Evolutionary conservation across 177 flowering plant genomes (phyloP), one percentile per base, ranked within the genome.

Genomic region (Vitis hybrid): DNA sequence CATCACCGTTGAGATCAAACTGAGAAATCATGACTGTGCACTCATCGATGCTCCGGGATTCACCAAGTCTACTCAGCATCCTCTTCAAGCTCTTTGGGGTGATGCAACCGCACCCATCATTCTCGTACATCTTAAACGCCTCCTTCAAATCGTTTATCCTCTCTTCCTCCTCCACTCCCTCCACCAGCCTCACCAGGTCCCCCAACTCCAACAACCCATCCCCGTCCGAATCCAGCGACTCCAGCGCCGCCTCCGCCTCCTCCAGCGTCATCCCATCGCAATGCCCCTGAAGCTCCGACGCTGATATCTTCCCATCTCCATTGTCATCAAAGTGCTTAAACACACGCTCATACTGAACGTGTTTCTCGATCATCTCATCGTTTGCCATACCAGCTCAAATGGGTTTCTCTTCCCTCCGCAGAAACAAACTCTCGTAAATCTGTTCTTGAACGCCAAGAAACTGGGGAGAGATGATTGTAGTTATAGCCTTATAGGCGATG

Each of bases 1-100:
- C 95, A 78, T 88, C 88, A 3, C 91, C 91, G 67, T 88, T 71
- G 50, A 86, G 73, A 83, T 90, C 90, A 67, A 80, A 90, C 1
- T 19, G 61, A 1, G 79, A 49, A 61, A 90, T 90, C 90, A 90
- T 87, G 2, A 22, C 34, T 68, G 54, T 61, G 59, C 95, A 90
- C 51, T 84, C 78, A 1, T 80, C 78, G 1, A 80, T n/a, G 9
- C 68, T 79, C 66, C 14, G 81, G 16, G 73, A 56, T 70, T 82
- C 80, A 0, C 91, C 90, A 13, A 88, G 63, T 51, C 75, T 71
- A 55, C 77, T 65, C 50, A 91, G 83, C 97, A 84, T 87, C 71
- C 88, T 82, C 79, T 73, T 86, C 81, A 91, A 77, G 66, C 97
- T 85, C 76, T 77, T 76, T 11, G 93, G 85, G 0, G 89, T 91